phyloP scores from a whole-genome alignment of 1,284 basidiomycete species.

The Wolfiporia cocos region DNA sequence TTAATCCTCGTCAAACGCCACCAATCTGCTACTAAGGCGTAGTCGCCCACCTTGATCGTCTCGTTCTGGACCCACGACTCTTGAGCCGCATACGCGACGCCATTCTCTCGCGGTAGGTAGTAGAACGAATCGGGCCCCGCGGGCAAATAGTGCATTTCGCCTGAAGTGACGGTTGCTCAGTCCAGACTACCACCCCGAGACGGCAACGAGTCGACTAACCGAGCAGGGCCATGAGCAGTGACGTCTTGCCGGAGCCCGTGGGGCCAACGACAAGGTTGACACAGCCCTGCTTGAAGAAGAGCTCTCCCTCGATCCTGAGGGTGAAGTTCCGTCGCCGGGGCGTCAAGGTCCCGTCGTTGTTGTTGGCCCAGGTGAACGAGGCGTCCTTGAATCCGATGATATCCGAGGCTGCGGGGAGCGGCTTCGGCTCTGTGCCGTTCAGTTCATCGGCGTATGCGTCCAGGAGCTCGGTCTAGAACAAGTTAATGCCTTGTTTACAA shows the following conservation, averaged over 20 bases:
- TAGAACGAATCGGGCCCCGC: conserved; percentile 48
- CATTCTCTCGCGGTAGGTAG: conserved; percentile 53
- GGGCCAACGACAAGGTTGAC: conserved; percentile 61
- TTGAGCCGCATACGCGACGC: conserved; percentile 68
- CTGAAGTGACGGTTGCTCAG: conserved; percentile 21
- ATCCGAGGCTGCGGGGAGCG: too few relatives aligned
- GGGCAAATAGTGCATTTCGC: conserved; percentile 52
- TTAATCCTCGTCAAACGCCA: too few relatives aligned
- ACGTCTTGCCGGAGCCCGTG: conserved; percentile 45
- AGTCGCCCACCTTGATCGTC: conserved; percentile 29
- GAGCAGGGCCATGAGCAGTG: conserved; percentile 44
- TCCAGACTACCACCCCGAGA: conserved; percentile 13
- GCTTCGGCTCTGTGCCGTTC: too few relatives aligned
- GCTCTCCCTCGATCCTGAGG: conserved; percentile 42
- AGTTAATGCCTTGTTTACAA: too few relatives aligned
- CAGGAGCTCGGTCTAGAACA: conserved; percentile 42
- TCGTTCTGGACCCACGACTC: conserved; percentile 41
- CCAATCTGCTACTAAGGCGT: too few relatives aligned
- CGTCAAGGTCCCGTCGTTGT: conserved; percentile 10
- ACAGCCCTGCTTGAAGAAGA: conserved; percentile 48
- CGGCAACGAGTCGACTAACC: too few relatives aligned
- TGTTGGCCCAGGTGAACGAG: conserved; percentile 32
- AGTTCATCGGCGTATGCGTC: conserved; percentile 31
- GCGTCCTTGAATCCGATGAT: conserved; percentile 34
- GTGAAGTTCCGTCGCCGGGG: conserved; percentile 32